Base-by-base conservation (phyloP, 2,329 filamentous ascomycete genomes). In the Xylariaceae sp. region DNA sequence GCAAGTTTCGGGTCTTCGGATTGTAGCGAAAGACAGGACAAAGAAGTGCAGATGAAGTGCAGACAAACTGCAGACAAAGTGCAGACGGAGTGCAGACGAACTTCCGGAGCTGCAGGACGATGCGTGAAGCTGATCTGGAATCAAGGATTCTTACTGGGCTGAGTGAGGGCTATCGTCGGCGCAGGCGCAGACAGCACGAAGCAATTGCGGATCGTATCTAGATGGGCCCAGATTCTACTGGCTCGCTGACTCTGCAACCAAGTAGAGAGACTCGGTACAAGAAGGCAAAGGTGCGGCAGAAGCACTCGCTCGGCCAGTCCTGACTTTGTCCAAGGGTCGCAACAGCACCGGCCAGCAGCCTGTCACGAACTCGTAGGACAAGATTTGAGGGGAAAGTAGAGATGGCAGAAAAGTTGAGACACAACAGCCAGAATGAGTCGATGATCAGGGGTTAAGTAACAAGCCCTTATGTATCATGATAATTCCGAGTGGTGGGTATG, bases 91-190 rank as follows among this genome's bases (percentile, higher is more conserved):
- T 53, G 56, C 53, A 56, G 50, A 45, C 50, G 56, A 57, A 46
- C 56, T 44, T 52, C 56, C 56, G 59, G 52, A 34, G 50, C 48
- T 57, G 49, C 60, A 60, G 56, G 43, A 43, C 47, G 47, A 57
- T 61, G 58, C 46, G 17, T n/a, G n/a, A 54, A 48, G 54, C 31
- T 54, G 34, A 57, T 44, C 51, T 41, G 26, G 24, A 40, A 26
- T 31, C 55, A 48, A 33, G 46, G 49, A 19, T 58, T 53, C 51
- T 33, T 47, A 48, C 54, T 55, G 58, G 58, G 45, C 39, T 49
- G 29, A 29, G n/a, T 11, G 34, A 57, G 36, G 48, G 44, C 24
- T 49, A 51, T 36, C 43, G 48, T 48, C 26, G 48, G 48, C 36
- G 19, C 12, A 12, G n/a, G n/a, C 26, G 37, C 33, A 39, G 36